Percentiles rank a stretch among this genome's conserved stretches.
phyloP scores from a whole-genome alignment of 768 basidiomycete genomes.

The Trametes cingulata region DNA sequence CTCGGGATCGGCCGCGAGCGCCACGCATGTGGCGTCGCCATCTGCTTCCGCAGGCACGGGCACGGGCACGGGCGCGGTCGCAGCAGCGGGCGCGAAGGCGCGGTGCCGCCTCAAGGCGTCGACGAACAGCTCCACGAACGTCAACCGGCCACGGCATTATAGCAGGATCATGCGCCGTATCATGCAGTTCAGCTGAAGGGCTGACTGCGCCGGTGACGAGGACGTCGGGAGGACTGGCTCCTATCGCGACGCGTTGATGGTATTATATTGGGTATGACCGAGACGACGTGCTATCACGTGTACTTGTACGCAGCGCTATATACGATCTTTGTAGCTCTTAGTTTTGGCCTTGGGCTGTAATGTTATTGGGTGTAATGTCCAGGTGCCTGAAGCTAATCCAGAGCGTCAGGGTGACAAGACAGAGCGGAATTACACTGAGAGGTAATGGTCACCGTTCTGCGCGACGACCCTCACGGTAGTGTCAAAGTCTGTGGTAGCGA shows the following conservation, averaged over 20 bases:
- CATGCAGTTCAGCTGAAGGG: constrained; percentile 16
- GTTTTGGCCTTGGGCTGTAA: neutral
- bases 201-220: neutral
- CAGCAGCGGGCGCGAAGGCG: neutral
- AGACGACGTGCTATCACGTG: constrained; percentile 6
- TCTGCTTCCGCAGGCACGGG: constrained; percentile 11
- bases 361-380: neutral
- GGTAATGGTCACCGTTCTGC: too few species aligned
- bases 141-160: constrained; percentile 17
- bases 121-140: neutral
- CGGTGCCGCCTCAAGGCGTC: constrained; percentile 19
- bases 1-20: neutral
- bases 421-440: too few species aligned
- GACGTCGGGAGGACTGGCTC: neutral
- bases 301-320: constrained; percentile 3
- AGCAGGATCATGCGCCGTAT: constrained; percentile 23
- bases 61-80: neutral
- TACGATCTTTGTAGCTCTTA: constrained; percentile 15
- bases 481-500: too few species aligned
- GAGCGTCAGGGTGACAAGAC: too few species aligned
- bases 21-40: constrained; percentile 5
- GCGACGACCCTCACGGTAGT: too few species aligned
- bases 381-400: too few species aligned
- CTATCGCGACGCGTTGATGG: neutral
- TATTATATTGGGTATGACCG: constrained; percentile 4